Evolutionary conservation across 177 flowering plant genomes (phyloP).

Genomic region (Vitis hybrid): DNA sequence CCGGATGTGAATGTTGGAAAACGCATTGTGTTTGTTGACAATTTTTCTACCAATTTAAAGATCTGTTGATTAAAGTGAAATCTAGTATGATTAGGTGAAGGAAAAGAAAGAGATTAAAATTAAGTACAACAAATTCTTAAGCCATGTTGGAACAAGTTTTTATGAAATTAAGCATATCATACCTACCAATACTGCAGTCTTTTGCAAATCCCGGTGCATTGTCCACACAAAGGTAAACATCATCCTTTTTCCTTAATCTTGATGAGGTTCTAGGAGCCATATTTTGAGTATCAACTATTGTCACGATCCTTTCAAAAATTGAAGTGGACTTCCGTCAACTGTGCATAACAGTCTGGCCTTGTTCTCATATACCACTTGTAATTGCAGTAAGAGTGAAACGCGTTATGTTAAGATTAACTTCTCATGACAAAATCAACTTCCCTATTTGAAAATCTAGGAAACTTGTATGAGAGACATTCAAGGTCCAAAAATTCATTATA

Average conservation of each 20-base stretch:
- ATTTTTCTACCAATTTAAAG: no score
- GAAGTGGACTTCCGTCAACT: slow-evolving; percentile 76
- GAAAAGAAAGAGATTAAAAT: no score
- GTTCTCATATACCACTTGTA: slow-evolving; percentile 92
- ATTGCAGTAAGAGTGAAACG: neutral
- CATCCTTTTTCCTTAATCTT: slow-evolving; percentile 78
- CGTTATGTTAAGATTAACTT: neutral
- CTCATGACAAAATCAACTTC: neutral
- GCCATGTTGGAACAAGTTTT: no score
- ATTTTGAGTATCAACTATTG: slow-evolving; percentile 73
- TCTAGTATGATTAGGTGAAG: no score
- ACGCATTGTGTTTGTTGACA: no score
- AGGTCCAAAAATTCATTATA: neutral
- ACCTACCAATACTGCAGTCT: slow-evolving; percentile 97
- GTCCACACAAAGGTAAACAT: slow-evolving; percentile 82
- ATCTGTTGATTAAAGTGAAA: no score
- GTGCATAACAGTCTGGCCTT: slow-evolving; percentile 76
- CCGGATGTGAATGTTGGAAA: no score
- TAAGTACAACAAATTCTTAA: no score
- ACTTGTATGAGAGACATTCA: neutral
- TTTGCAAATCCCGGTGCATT: slow-evolving; percentile 96
- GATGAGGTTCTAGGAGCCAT: slow-evolving; percentile 90
- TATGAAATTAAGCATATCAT: slow-evolving; percentile 13
- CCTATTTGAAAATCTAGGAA: no score
- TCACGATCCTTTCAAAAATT: slow-evolving; percentile 67